Conservation (phyloP, 306 rosid species). For the Spatholobus suberectus region DNA sequence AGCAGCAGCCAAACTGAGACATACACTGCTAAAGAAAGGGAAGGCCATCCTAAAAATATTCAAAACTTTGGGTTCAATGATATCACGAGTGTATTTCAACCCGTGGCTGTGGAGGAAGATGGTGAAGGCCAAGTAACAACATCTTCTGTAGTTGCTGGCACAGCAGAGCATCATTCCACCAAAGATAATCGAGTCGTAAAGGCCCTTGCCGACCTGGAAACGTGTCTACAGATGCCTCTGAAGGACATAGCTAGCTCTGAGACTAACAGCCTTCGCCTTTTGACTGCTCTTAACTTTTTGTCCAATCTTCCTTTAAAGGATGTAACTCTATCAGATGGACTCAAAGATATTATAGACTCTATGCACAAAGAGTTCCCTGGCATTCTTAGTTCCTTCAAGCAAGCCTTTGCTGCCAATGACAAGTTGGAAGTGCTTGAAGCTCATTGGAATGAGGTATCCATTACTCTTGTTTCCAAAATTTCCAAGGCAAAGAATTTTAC, state of each 20-base stretch:
- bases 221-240: not conserved
- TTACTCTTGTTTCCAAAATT: constrained; percentile 22
- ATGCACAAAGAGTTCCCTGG: constrained; percentile 26
- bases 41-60: not conserved
- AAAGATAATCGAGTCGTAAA: not conserved
- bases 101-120: not conserved
- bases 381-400: constrained; percentile 41
- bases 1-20: not conserved
- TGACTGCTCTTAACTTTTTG: constrained; percentile 43
- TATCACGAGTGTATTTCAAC: not conserved
- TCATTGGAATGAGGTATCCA: not conserved
- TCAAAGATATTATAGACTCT: constrained; percentile 26
- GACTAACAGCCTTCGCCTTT: constrained; percentile 13
- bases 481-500: not conserved
- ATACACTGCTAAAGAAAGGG: not conserved
- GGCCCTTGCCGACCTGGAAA: not conserved
- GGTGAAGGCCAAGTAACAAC: not conserved
- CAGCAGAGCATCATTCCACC: not conserved
- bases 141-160: too few relatives aligned
- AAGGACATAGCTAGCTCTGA: constrained; percentile 1
- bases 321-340: constrained; percentile 10
- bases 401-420: not conserved
- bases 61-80: not conserved
- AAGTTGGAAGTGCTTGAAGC: constrained; percentile 15
- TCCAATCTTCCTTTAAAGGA: constrained; percentile 36